Conservation (phyloP, 495 filamentous ascomycete genomes). For the Tuber indicum region DNA sequence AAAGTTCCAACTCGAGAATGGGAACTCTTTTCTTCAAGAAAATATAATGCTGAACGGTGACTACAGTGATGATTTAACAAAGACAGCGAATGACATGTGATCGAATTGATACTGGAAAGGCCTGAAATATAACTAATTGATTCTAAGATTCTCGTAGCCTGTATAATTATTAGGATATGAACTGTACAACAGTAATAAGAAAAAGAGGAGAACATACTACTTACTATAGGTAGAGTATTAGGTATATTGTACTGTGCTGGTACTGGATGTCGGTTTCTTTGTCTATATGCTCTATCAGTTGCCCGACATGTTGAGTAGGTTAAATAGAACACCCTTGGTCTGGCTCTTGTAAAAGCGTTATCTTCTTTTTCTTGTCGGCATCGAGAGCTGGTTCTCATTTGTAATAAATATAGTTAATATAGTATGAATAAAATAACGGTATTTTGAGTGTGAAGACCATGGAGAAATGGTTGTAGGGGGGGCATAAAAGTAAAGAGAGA, state of each 20-base stretch:
- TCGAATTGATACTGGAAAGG: not conserved
- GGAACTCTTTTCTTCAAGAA: not conserved
- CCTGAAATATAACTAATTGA: not conserved
- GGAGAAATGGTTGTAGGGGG: too few relatives aligned
- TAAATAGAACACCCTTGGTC: too few relatives aligned
- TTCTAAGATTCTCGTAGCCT: not conserved
- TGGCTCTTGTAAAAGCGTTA: too few relatives aligned
- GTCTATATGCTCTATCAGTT: too few relatives aligned
- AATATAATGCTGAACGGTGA: not conserved
- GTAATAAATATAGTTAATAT: too few relatives aligned
- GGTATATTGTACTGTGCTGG: not conserved
- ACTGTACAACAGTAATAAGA: not conserved
- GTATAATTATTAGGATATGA: too few relatives aligned
- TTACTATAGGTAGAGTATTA: not conserved
- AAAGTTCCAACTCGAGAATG: not conserved
- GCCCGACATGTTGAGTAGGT: too few relatives aligned
- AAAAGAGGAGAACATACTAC: not conserved
- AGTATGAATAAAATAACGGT: too few relatives aligned
- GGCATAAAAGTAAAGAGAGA: too few relatives aligned
- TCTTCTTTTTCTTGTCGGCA: too few relatives aligned
- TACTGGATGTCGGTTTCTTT: not conserved
- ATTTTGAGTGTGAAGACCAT: too few relatives aligned
- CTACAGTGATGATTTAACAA: not conserved
- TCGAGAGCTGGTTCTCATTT: too few relatives aligned
- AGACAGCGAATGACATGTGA: not conserved